Evolutionary conservation across 352 stramenopile genomes (phyloP).

Genomic region (Pythium dissotocum): DNA sequence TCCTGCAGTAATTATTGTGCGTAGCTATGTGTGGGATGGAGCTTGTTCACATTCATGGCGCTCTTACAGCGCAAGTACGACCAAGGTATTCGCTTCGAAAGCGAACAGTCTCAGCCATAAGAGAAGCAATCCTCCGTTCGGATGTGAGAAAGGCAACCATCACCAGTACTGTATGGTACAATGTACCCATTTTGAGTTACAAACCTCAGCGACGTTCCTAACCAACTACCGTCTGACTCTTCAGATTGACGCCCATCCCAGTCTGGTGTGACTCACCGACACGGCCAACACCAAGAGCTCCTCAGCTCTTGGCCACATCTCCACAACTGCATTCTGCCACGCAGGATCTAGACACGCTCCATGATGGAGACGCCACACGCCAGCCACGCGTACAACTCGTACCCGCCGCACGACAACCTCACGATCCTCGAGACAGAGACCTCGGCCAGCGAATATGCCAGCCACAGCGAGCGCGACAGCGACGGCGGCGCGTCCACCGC

Average conservation of each 20-base stretch:
- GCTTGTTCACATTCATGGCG: too few species aligned
- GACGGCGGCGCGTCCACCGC: conserved; percentile 31
- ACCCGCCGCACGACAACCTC: conserved; percentile 22
- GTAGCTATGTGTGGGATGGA: too few species aligned
- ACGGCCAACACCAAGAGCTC: background rate
- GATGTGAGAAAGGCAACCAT: conserved; percentile 3
- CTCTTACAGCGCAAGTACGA: too few species aligned
- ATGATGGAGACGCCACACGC: background rate
- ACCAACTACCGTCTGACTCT: background rate
- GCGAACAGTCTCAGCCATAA: too few species aligned
- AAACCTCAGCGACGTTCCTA: background rate
- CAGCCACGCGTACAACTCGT: background rate
- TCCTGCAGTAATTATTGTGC: too few species aligned
- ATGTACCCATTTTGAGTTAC: background rate
- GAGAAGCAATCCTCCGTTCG: too few species aligned
- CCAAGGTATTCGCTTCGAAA: too few species aligned
- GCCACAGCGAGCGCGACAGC: conserved; percentile 16
- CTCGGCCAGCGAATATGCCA: conserved; percentile 23
- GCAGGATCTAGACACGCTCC: background rate
- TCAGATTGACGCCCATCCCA: background rate
- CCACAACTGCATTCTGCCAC: background rate
- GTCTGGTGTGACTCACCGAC: background rate
- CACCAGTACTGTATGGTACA: background rate
- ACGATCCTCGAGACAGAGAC: conserved; percentile 39
- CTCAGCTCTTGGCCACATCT: background rate